Evolutionary conservation across 176 grass and related monocot species (phyloP), one percentile per base, ranked within the genome.

Genomic region (Rhynchospora tenuis): DNA sequence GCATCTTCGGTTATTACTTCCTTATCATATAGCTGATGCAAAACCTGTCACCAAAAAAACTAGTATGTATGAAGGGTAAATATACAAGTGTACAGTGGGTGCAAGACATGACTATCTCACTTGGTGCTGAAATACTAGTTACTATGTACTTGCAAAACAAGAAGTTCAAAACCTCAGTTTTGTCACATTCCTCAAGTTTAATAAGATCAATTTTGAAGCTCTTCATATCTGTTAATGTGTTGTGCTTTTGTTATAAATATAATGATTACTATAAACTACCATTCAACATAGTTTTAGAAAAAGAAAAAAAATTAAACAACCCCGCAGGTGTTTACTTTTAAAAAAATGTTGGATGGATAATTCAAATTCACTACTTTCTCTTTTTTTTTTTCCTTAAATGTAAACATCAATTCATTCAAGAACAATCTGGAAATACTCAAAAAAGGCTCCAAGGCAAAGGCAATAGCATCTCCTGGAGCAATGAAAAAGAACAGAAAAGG

Each of bases 1-100:
- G 92, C 95, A 87, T 95, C 91, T 87, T 98, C 90, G 24, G 86
- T 89, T 84, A 95, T 62, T 33, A 98, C 57, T 3, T 98, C 92
- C 61, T 80, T 98, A 43, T 90, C 86, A 60, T 93, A 95, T 17
- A 98, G 84, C 54, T 84, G 52, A 82, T 80, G 88, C 83, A 98
- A 83, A 27, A 95, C 79, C 92, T 93, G 83, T 46, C 65, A 88
- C 17, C 86, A 8, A 88, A 80, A 23, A 77, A 27, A 82, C 51
- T 81, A 81, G 42, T 64, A 65, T 50, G 12, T 66, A 64, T 5
- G 14, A 54, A 11, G 13, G 4, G 48, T 52, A 16, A 77, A 24
- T 0, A 2, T 77, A 52, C 24, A 14, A 55, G 50, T 55, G 26
- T 1, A 54, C 73, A 77, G 14, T 50, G 31, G 47, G 10, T 77